Evolutionary conservation across 768 basidiomycete species (phyloP), one percentile per base, ranked within the genome.

Genomic region (Solioccasus polychromus): DNA sequence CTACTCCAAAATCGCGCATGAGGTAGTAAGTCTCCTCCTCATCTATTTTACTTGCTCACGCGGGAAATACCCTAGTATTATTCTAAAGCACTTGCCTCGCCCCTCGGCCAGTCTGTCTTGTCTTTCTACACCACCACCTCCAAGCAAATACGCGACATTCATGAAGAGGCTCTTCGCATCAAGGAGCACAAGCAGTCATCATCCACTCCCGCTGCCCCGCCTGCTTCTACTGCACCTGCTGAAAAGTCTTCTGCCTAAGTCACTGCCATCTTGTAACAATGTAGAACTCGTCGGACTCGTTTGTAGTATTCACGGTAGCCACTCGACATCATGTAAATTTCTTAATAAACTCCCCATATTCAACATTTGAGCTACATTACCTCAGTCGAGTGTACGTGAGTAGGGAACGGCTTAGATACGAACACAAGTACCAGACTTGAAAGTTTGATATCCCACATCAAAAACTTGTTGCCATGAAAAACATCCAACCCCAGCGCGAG

Each of bases 101-200:
- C 87, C 1, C 66, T 84, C 19, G 93, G 92, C 10, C 78, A 83
- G 69, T 83, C 79, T 58, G 88, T 96, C 47, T 67, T 71, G 23
- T 58, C 68, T 1, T 97, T 96, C 73, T 97, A 96, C 73, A 95
- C 94, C 12, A 68, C 70, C 35, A 94, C 92, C 8, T 75, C 83
- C 17, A 97, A 96, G 71, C 89, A 94, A 66, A 83, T 91, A 22
- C 58, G 77, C 17, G 93, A 97, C 61, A 93, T 97, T 38, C 93
- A 96, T 61, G 90, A 93, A 59, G 94, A 97, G 68, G 94, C 94
- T 2, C 72, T 75, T 48, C 81, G 94, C 24, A 90, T 97, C 58
- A 80, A 83, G 22, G 76, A 72, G 44, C 77, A 87, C 53, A 83
- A 86, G 58, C 10, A 36, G 58, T 5, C 54, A 8, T 12, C 62